Percentiles rank a stretch among this genome's conserved stretches.
phyloP scores from a whole-genome alignment of 2,329 filamentous ascomycete genomes.

The Tolypocladium amazonense region DNA sequence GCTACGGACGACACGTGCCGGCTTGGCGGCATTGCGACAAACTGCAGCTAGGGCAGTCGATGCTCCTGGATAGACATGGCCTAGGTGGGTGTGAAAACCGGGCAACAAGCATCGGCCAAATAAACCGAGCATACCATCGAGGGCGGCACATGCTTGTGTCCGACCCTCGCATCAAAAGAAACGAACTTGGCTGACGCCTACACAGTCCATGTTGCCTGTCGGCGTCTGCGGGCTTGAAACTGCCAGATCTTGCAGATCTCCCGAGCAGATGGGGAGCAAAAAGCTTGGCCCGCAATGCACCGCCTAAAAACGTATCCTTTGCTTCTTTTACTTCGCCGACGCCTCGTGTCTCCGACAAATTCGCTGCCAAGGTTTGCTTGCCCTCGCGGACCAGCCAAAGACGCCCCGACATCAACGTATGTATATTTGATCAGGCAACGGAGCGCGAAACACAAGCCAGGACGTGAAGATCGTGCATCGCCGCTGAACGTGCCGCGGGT shows the following conservation, averaged over 20 bases:
- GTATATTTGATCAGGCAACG: not conserved
- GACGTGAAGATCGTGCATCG: not conserved
- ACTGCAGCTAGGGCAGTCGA: not conserved
- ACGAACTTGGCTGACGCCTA: not conserved
- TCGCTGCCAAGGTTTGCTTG: not conserved
- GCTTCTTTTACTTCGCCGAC: not conserved
- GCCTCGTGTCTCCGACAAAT: not conserved
- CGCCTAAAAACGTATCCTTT: not conserved
- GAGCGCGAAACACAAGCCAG: not conserved
- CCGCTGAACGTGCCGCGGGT: not conserved
- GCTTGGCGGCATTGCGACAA: too few relatives aligned
- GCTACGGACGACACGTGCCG: too few relatives aligned
- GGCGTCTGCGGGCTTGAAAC: not conserved
- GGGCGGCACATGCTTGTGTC: not conserved
- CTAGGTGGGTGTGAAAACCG: not conserved
- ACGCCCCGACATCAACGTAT: not conserved
- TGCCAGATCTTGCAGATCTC: conserved; percentile 1
- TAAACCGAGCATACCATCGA: not conserved
- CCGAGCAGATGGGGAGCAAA: not conserved
- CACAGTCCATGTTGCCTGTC: not conserved
- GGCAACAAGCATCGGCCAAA: too few relatives aligned
- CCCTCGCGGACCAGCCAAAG: not conserved
- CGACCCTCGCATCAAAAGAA: not conserved
- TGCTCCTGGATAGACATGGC: not conserved
- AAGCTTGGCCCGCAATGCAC: not conserved